Evolutionary conservation across 1,284 basidiomycete genomes (phyloP), one percentile per base, ranked within the genome.

Genomic region (Somion occarium): DNA sequence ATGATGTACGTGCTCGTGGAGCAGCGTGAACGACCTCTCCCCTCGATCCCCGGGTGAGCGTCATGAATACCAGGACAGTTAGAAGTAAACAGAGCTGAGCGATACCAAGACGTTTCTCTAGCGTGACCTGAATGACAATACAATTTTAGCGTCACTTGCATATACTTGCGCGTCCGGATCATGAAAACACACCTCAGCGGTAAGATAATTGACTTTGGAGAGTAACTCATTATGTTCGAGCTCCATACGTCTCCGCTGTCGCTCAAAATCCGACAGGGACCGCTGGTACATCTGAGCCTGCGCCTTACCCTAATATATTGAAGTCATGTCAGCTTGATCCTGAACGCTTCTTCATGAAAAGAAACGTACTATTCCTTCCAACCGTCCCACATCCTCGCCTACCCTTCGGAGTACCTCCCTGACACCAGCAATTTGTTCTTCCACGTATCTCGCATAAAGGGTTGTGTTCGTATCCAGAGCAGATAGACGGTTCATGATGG

Each of bases 401-500:
- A 96, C 70, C 37, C 87, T 73, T 46, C 78, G 76, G 22, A 98
- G 74, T 37, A 91, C 80, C 39, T 90, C 85, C 4, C 91, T 76
- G 30, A 97, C 78, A 30, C 84, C 81, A 19, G 79, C 73, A 1
- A 87, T 89, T 65, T 97, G 95, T 63, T 96, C 93, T 62, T 96
- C 93, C 22, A 97, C 85, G 65, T 97, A 99, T 18, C 85, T 79
- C 46, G 87, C 80, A 48, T 93, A 89, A 1, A 98, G 73, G 0
- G 91, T 93, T 38, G 93, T 88, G 62, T 97, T 97, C 5, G 80
- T 79, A 65, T 99, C 96, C 3, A 99, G 78, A 4, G 83, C 83
- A 4, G 81, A 82, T 12, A 99, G 78, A 1, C 94, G 85, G 57
- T 98, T 96, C 82, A 94, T 94, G 61, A 99, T 99, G 9, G 89